These are phyloP conservation scores for Debaryomycetaceae sp. DNA, from an alignment of 1,139 yeast genomes.

Conservation along the genomic window DNA sequence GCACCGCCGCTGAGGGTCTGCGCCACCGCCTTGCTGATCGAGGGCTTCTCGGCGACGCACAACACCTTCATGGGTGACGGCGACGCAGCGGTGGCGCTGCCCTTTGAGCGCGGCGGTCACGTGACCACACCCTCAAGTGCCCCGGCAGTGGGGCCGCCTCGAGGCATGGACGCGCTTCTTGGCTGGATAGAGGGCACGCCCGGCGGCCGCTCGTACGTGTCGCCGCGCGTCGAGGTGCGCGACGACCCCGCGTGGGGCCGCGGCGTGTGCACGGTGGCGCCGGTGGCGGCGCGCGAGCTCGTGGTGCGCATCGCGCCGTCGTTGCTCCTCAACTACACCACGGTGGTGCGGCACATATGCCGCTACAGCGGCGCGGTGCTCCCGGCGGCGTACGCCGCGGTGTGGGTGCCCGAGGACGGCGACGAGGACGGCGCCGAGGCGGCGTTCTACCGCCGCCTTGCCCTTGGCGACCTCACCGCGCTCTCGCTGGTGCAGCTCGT, in stretches of 20 bases:
- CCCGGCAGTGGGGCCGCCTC: too few relatives aligned
- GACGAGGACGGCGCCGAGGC: conserved; percentile 14
- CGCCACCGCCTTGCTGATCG: conserved; percentile 87
- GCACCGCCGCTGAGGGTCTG: conserved; percentile 71
- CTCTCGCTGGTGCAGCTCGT: conserved; percentile 48
- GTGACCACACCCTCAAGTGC: too few relatives aligned
- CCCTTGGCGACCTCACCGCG: conserved; percentile 23
- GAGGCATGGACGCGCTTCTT: too few relatives aligned
- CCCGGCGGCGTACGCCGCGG: conserved; percentile 17
- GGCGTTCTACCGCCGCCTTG: conserved; percentile 25
- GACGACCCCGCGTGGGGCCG: conserved; percentile 48
- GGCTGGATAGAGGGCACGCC: conserved; percentile 15
- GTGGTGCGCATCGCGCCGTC: conserved; percentile 56
- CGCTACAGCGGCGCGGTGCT: conserved; percentile 17
- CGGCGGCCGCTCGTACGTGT: conserved; percentile 23
- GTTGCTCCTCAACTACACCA: conserved; percentile 55
- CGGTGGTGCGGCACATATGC: conserved; percentile 43
- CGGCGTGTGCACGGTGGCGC: conserved; percentile 47
- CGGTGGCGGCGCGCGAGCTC: conserved; percentile 34
- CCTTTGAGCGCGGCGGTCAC: too few relatives aligned
- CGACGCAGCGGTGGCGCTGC: too few relatives aligned
- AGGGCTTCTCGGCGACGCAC: conserved; percentile 97
- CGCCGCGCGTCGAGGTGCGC: conserved; percentile 26
- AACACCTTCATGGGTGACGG: conserved; percentile 72
- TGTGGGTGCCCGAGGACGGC: conserved; percentile 18